Base-by-base conservation (phyloP, 192 early-diverging fungal genomes). In the Pilobolus umbonatus region DNA sequence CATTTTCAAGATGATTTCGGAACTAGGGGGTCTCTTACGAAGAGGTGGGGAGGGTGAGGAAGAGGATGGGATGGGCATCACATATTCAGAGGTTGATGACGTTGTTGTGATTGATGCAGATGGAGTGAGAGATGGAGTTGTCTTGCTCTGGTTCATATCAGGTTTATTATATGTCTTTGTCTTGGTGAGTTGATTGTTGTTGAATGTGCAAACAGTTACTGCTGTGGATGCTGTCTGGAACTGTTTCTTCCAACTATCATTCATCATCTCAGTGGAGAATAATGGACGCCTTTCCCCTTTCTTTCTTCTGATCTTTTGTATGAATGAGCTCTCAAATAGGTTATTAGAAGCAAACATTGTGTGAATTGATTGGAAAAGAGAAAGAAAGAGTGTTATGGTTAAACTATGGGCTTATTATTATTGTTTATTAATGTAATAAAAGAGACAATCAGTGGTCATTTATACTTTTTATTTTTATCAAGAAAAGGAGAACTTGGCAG, bases 1-100 rank as follows among this genome's bases (percentile, higher is more conserved):
- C n/a, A 47, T 39, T 14, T 36, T 22, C 35, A 42, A 43, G 17
- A 52, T 21, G 21, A 48, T 48, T 29, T 61, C 60, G 15, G 45
- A 48, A 24, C 60, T 61, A 7, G 35, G 17, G 0, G 60, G 49
- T 32, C 60, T 61, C 29, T 61, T 50, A 40, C 60, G 60, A 2
- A 51, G 15, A n/a, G 21, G 15, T 38, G 50, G 8, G 34, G 50
- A 26, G 30, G 48, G 25, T 19, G 39, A 31, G 12, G 59, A 62
- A 24, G 31, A 21, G 2, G 53, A 22, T 2, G 54, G 34, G 2
- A 26, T 15, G 11, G 35, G 19, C 2, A 38, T 45, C 15, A n/a
- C n/a, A 9, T 11, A 54, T 35, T 46, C 56, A 45, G 56, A 58
- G 12, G 46, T 12, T 25, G 1, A 19, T 6, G 59, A 40, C 30